These are phyloP conservation scores for Pythium coloratum DNA, from an alignment of 352 stramenopile genomes.

Conservation along the genomic window DNA sequence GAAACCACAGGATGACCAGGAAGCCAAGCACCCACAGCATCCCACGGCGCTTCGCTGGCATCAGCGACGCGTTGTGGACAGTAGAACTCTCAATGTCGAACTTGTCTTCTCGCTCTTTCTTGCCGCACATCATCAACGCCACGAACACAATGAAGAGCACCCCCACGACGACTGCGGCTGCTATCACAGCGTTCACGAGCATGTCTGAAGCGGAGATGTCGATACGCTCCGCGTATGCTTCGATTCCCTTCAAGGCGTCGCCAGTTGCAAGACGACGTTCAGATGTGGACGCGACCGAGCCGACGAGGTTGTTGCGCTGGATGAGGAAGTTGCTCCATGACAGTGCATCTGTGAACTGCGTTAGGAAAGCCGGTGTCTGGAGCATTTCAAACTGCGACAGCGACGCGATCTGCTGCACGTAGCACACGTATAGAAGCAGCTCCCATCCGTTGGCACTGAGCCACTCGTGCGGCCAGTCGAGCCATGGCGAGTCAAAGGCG, in stretches of 20 bases:
- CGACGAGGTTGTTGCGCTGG: conserved; percentile 18
- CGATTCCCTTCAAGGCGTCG: conserved; percentile 26
- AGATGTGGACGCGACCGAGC: neutral
- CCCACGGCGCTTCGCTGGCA: conserved; percentile 20
- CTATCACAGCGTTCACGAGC: conserved; percentile 29
- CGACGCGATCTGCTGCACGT: conserved; percentile 43
- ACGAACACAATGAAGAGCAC: conserved; percentile 28
- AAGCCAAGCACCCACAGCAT: conserved; percentile 40
- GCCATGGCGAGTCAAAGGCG: conserved; percentile 41
- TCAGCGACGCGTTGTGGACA: conserved; percentile 11
- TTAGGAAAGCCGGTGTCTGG: conserved; percentile 36
- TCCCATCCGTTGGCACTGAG: conserved; percentile 46
- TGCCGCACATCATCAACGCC: conserved; percentile 17
- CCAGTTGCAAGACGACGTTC: conserved; percentile 25
- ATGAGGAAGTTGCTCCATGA: conserved; percentile 51
- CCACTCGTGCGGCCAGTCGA: conserved; percentile 26
- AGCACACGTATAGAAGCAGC: conserved; percentile 42
- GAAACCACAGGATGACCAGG: conserved; percentile 40
- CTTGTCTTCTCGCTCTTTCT: conserved; percentile 23
- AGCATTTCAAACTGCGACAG: conserved; percentile 41
- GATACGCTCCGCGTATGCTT: conserved; percentile 36
- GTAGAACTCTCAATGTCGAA: conserved; percentile 27
- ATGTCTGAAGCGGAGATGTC: conserved; percentile 29
- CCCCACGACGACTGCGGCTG: conserved; percentile 25
- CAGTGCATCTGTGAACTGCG: conserved; percentile 45